A percentile compares a stretch with the other conserved stretches of the same genome.
Evolutionary conservation across 2,329 filamentous ascomycete genomes (phyloP).

Genomic region (Leptoxyphium fumago): DNA sequence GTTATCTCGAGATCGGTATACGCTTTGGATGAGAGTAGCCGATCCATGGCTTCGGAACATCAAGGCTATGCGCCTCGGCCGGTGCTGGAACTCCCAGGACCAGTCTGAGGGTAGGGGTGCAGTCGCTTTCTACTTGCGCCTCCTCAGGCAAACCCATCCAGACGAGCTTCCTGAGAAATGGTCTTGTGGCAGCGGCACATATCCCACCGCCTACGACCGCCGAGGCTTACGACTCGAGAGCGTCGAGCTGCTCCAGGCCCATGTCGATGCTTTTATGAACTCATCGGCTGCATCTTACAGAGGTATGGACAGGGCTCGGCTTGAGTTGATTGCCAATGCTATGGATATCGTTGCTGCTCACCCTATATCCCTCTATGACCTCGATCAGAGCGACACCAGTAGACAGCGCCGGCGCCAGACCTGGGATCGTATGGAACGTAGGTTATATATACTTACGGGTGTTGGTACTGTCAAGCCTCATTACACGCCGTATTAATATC

Average conservation of each 20-base stretch:
- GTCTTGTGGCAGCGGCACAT: conserved; percentile 5
- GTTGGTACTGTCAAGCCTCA: not conserved
- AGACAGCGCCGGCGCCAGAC: conserved; percentile 1
- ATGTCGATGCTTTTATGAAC: conserved; percentile 3
- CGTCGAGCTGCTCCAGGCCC: conserved; percentile 8
- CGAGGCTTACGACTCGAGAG: conserved; percentile 11
- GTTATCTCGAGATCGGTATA: conserved; percentile 3
- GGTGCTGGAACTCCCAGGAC: conserved; percentile 10
- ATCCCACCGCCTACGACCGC: conserved; percentile 7
- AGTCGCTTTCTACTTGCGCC: conserved; percentile 14
- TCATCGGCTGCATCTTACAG: conserved; percentile 1
- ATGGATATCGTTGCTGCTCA: conserved; percentile 12
- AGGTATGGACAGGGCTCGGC: conserved; percentile 2
- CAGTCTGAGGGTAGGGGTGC: conserved; percentile 13
- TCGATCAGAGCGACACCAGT: conserved; percentile 4
- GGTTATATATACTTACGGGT: not conserved
- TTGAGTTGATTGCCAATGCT: conserved; percentile 8
- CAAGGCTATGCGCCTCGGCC: conserved; percentile 9
- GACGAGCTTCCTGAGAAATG: conserved; percentile 1
- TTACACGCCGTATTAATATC: no score
- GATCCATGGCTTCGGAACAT: conserved; percentile 6
- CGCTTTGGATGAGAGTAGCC: conserved; percentile 7
- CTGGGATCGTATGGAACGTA: conserved; percentile 3
- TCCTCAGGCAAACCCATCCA: conserved; percentile 2
- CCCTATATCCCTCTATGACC: conserved; percentile 7